Evolutionary conservation across 2,329 filamentous ascomycete species (phyloP).

Genomic region (Phyllosticta citriasiana): DNA sequence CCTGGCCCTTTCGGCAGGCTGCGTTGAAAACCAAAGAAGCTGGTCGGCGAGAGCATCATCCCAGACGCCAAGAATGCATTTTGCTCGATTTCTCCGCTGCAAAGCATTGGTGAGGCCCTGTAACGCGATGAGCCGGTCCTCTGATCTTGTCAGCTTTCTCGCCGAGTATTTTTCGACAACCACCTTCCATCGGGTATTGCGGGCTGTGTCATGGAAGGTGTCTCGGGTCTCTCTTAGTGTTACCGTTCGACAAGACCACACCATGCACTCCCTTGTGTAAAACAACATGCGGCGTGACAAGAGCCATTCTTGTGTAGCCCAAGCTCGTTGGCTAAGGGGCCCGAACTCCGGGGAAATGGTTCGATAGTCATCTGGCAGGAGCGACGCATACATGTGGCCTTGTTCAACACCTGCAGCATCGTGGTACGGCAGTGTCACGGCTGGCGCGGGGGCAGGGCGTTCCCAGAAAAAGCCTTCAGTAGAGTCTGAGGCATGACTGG

Average conservation of each 20-base stretch:
- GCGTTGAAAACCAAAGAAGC: slow-evolving; percentile 15
- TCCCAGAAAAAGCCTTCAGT: slow-evolving; percentile 9
- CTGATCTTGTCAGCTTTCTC: slow-evolving; percentile 12
- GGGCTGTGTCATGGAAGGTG: slow-evolving; percentile 15
- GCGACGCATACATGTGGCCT: slow-evolving; percentile 13
- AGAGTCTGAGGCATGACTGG: background rate
- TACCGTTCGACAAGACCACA: slow-evolving; percentile 17
- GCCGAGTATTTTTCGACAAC: slow-evolving; percentile 18
- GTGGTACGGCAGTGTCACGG: slow-evolving; percentile 13
- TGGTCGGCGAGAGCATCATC: slow-evolving; percentile 16
- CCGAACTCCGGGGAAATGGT: slow-evolving; percentile 14
- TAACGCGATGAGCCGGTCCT: slow-evolving; percentile 16
- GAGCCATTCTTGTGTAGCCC: slow-evolving; percentile 8
- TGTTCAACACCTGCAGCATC: slow-evolving; percentile 8
- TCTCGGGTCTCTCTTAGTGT: slow-evolving; percentile 18
- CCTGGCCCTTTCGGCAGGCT: slow-evolving; percentile 11
- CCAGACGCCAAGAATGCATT: slow-evolving; percentile 15
- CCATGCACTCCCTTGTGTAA: slow-evolving; percentile 14
- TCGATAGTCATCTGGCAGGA: slow-evolving; percentile 13
- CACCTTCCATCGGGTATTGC: slow-evolving; percentile 17
- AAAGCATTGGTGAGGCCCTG: slow-evolving; percentile 12
- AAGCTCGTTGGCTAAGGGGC: slow-evolving; percentile 11
- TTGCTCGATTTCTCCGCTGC: slow-evolving; percentile 11
- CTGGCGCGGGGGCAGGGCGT: background rate
- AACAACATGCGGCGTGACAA: slow-evolving; percentile 12